These are phyloP conservation scores for Aspergillus nidulans DNA, from an alignment of 495 filamentous ascomycete species.

Conservation along the genomic window DNA sequence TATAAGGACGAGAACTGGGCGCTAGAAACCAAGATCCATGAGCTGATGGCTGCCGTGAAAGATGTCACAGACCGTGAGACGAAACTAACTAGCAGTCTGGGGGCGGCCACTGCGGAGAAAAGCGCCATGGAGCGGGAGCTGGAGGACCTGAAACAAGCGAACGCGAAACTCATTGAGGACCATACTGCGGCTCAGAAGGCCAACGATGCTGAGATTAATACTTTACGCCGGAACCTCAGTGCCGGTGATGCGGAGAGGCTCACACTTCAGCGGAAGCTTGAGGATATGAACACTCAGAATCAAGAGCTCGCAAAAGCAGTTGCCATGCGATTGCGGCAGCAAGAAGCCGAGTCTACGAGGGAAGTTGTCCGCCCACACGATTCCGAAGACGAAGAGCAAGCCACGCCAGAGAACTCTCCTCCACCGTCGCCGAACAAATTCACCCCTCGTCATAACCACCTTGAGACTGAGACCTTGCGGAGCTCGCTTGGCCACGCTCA, in stretches of 20 bases:
- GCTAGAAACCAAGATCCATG: constrained; percentile 83
- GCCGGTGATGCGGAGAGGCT: constrained; percentile 70
- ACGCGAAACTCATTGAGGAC: constrained; percentile 77
- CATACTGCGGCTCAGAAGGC: constrained; percentile 69
- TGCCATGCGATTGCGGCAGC: constrained; percentile 62
- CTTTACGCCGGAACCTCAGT: constrained; percentile 68
- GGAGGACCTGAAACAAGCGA: constrained; percentile 76
- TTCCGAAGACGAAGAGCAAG: constrained; percentile 59
- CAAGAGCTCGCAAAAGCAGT: constrained; percentile 80
- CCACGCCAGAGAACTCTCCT: constrained; percentile 84
- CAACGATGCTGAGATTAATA: constrained; percentile 80
- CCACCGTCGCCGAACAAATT: constrained; percentile 86
- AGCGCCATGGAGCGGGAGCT: constrained; percentile 70
- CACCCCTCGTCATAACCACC: constrained; percentile 79
- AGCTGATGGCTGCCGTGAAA: constrained; percentile 62
- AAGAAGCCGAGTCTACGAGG: constrained; percentile 56
- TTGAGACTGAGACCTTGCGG: constrained; percentile 92
- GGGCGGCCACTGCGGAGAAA: constrained; percentile 68
- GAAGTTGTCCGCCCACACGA: constrained; percentile 59
- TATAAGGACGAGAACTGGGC: constrained; percentile 99
- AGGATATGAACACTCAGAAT: constrained; percentile 82
- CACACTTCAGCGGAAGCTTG: constrained; percentile 72
- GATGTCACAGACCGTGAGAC: constrained; percentile 76
- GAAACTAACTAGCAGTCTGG: constrained; percentile 68
- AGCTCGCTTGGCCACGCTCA: constrained; percentile 93